phyloP scores from a whole-genome alignment of 2,329 filamentous ascomycete species.

The Claviceps arundinis region DNA sequence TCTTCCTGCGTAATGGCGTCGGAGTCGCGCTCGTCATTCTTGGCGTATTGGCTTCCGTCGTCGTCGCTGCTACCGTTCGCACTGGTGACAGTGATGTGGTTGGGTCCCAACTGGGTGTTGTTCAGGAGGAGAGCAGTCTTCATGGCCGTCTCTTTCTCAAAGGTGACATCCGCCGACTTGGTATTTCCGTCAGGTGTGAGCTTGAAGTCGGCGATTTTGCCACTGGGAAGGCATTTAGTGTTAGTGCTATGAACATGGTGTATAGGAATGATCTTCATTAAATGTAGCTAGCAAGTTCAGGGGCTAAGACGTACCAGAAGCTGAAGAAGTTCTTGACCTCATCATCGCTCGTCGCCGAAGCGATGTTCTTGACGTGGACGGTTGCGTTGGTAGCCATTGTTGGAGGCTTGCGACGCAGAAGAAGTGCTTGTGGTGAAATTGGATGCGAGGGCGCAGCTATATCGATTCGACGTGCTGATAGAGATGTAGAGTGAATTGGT shows the following conservation, averaged over 20 bases:
- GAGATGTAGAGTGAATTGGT: too few relatives aligned
- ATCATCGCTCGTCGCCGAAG: conserved; percentile 66
- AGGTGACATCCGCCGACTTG: conserved; percentile 83
- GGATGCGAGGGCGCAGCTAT: too few relatives aligned
- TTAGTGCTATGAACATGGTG: background rate
- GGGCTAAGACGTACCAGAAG: conserved; percentile 54
- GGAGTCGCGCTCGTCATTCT: conserved; percentile 42
- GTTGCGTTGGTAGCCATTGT: conserved; percentile 8
- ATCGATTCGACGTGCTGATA: background rate
- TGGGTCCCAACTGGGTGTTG: conserved; percentile 84
- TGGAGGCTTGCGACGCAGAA: conserved; percentile 1
- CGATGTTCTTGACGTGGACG: conserved; percentile 84
- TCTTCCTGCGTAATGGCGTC: conserved; percentile 84
- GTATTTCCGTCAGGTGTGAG: conserved; percentile 55
- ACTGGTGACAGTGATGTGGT: conserved; percentile 65
- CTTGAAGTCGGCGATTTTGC: conserved; percentile 78
- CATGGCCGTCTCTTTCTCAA: conserved; percentile 92
- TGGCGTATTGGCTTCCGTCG: conserved; percentile 41
- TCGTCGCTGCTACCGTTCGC: conserved; percentile 53
- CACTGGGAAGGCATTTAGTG: conserved; percentile 35
- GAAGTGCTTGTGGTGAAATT: background rate
- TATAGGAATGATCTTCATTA: background rate
- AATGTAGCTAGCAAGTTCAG: too few relatives aligned
- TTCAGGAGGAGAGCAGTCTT: conserved; percentile 95
- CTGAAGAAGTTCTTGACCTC: conserved; percentile 96